Percentiles rank a stretch among this genome's conserved stretches.
Evolutionary conservation across 495 filamentous ascomycete genomes (phyloP).

Genomic region (Aeminium ludgeri): DNA sequence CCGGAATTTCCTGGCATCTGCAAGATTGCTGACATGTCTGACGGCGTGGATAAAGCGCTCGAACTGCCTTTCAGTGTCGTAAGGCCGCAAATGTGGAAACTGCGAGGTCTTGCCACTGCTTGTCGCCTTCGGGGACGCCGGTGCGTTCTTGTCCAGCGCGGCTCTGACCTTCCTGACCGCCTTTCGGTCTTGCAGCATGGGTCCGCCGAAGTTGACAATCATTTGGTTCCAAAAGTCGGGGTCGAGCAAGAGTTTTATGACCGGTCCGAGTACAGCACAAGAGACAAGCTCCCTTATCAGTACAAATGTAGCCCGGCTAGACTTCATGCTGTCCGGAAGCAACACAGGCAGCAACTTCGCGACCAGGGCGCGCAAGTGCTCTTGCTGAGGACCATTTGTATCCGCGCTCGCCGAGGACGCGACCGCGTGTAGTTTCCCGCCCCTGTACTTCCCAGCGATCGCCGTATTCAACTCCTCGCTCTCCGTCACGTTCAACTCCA

Average conservation of each 20-base stretch:
- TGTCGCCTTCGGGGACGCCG: slow-evolving; percentile 52
- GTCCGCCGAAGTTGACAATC: slow-evolving; percentile 60
- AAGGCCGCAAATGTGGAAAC: slow-evolving; percentile 48
- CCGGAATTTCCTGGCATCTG: slow-evolving; percentile 78
- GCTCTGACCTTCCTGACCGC: slow-evolving; percentile 87
- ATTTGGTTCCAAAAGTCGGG: slow-evolving; percentile 95
- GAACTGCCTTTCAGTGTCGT: slow-evolving; percentile 79
- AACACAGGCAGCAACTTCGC: slow-evolving; percentile 55
- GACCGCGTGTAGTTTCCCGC: slow-evolving; percentile 79
- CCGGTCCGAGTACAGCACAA: slow-evolving; percentile 56
- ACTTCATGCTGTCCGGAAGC: slow-evolving; percentile 54
- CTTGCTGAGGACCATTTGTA: slow-evolving; percentile 66
- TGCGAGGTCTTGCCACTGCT: slow-evolving; percentile 30
- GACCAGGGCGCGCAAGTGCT: slow-evolving; percentile 60
- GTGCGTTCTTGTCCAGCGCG: slow-evolving; percentile 88
- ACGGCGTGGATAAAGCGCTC: slow-evolving; percentile 88
- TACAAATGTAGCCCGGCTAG: slow-evolving; percentile 61
- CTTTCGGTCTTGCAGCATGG: slow-evolving; percentile 85
- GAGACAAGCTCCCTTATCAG: slow-evolving; percentile 72
- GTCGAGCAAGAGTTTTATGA: slow-evolving; percentile 57
- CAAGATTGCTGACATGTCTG: slow-evolving; percentile 75
- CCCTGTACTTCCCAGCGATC: slow-evolving; percentile 79
- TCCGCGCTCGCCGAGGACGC: slow-evolving; percentile 69
- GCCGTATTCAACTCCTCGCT: slow-evolving; percentile 89
- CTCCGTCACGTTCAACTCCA: slow-evolving; percentile 83